A percentile compares a stretch with the other conserved stretches of the same genome.
Evolutionary conservation across 139 green algal genomes (phyloP).

Genomic region (Klebsormidium nitens): DNA sequence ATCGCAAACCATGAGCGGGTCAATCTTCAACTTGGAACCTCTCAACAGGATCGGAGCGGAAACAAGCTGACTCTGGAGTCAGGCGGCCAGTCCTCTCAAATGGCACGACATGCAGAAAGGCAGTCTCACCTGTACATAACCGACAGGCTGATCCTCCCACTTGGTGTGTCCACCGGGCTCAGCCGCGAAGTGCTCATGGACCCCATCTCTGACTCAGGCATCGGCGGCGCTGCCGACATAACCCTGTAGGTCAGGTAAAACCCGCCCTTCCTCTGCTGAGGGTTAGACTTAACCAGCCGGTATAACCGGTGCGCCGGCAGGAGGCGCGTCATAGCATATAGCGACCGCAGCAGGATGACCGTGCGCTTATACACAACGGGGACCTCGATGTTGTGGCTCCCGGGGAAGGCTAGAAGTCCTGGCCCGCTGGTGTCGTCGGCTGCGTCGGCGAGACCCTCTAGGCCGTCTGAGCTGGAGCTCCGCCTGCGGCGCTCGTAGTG

Average conservation of each 20-base stretch:
- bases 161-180: constrained; percentile 22
- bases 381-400: constrained; percentile 17
- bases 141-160: constrained; percentile 17
- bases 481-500: constrained; percentile 19
- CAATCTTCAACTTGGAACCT: too few species aligned
- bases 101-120: too few species aligned
- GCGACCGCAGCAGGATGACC: constrained; percentile 35
- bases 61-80: too few species aligned
- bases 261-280: neutral
- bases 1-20: too few species aligned
- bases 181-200: constrained; percentile 15
- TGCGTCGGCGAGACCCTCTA: too few species aligned
- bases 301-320: constrained; percentile 30
- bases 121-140: too few species aligned
- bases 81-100: too few species aligned
- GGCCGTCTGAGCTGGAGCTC: too few species aligned
- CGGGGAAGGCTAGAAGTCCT: neutral
- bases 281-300: neutral
- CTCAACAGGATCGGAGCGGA: too few species aligned
- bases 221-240: neutral
- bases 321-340: constrained; percentile 20
- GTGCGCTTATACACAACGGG: constrained; percentile 36
- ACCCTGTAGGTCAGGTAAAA: constrained; percentile 9
- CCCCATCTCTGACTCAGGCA: constrained; percentile 5
- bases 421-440: too few species aligned